These are phyloP conservation scores for Naganishia randhawae DNA, from an alignment of 768 basidiomycete genomes.

Conservation along the genomic window DNA sequence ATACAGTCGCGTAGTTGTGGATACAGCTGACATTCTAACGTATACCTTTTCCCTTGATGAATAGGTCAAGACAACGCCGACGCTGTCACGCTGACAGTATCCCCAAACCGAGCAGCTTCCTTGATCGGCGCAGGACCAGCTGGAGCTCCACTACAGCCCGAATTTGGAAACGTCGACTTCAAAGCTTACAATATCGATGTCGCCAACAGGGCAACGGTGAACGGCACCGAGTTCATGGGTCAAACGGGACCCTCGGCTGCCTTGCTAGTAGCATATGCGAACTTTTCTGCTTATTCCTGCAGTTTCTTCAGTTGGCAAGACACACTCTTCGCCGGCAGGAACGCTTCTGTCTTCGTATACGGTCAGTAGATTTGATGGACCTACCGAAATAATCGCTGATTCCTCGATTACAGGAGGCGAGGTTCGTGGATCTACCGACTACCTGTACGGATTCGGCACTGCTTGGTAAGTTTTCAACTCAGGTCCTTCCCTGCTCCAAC, in stretches of 20 bases:
- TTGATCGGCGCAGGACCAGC: constrained; percentile 62
- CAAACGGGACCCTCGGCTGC: constrained; percentile 61
- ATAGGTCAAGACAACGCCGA: constrained; percentile 56
- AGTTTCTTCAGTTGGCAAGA: constrained; percentile 64
- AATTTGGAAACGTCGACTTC: constrained; percentile 61
- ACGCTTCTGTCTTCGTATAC: neutral
- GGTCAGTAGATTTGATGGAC: neutral
- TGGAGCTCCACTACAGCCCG: constrained; percentile 58
- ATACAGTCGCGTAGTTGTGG: too few relatives aligned
- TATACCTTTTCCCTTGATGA: neutral
- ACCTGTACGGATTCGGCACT: constrained; percentile 52
- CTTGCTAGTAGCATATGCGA: constrained; percentile 62
- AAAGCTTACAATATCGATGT: constrained; percentile 67
- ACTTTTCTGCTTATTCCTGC: constrained; percentile 66
- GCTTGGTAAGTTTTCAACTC: constrained; percentile 7
- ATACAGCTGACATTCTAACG: too few relatives aligned
- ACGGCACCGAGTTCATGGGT: constrained; percentile 25
- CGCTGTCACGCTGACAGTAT: constrained; percentile 61
- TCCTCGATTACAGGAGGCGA: constrained; percentile 62
- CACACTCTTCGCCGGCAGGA: constrained; percentile 63
- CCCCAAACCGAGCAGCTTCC: constrained; percentile 59
- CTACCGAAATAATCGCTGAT: constrained; percentile 39
- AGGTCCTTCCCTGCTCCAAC: neutral
- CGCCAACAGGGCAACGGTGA: constrained; percentile 57
- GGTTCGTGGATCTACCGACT: constrained; percentile 65